phyloP scores from a whole-genome alignment of 768 basidiomycete genomes.

The Mycena belliarum region DNA sequence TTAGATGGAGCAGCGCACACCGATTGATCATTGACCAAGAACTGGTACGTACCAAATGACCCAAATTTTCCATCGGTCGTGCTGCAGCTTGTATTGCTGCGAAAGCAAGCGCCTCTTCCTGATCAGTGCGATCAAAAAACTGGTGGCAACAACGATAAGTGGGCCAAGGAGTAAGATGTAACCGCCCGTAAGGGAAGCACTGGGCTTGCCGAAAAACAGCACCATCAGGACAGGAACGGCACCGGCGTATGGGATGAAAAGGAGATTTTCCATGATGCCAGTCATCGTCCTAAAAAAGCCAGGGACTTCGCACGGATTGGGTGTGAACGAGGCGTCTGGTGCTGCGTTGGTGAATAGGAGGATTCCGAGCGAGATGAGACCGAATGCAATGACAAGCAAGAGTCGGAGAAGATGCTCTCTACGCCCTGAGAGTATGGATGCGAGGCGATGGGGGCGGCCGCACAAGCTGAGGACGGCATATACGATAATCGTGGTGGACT shows the following conservation, averaged over 20 bases:
- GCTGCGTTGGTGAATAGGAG: constrained; percentile 2
- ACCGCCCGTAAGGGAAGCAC: background rate
- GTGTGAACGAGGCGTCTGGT: background rate
- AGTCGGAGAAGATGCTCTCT: constrained; percentile 9
- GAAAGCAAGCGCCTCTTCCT: background rate
- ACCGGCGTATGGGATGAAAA: constrained; percentile 6
- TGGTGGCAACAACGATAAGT: background rate
- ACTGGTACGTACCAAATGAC: constrained; percentile 1
- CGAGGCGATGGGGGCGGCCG: background rate
- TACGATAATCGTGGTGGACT: constrained; percentile 3
- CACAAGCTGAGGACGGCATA: constrained; percentile 9
- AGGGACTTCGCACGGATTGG: background rate
- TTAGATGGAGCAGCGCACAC: background rate
- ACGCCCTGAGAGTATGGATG: background rate
- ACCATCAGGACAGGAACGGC: background rate
- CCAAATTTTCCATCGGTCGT: constrained; percentile 9
- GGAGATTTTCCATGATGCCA: background rate
- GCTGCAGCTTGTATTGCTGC: background rate
- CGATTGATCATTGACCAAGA: background rate
- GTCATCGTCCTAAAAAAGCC: background rate
- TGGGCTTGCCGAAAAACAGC: too few species aligned
- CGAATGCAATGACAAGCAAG: background rate
- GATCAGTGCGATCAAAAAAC: background rate
- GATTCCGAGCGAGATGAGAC: background rate
- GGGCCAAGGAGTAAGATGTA: background rate